Percentiles rank a stretch among this genome's conserved stretches.
These are phyloP conservation scores for Xylaria sp. DNA, from an alignment of 2,329 filamentous ascomycete genomes.

Conservation along the genomic window DNA sequence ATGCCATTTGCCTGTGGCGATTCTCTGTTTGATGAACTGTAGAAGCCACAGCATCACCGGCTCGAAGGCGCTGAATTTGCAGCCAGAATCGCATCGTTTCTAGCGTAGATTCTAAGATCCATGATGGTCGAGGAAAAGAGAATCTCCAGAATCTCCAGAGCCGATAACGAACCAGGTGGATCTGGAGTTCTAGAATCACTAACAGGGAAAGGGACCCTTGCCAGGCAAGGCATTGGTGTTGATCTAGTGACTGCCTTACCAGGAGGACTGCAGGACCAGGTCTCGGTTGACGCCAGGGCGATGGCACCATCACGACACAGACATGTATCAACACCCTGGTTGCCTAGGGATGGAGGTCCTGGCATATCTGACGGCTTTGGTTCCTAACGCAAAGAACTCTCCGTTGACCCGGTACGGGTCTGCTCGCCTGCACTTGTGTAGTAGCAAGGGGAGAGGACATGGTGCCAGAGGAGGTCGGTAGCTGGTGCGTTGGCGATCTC, in stretches of 20 bases:
- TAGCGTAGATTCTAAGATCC: conserved; percentile 4
- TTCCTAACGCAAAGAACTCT: too few relatives aligned
- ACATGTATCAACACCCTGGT: too few relatives aligned
- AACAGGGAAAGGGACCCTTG: conserved; percentile 8
- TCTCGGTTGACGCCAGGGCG: too few relatives aligned
- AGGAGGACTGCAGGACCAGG: too few relatives aligned
- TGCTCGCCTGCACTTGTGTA: too few relatives aligned
- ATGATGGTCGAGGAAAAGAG: neutral
- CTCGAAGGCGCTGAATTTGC: conserved; percentile 7
- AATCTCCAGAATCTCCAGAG: neutral
- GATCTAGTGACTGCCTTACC: conserved; percentile 9
- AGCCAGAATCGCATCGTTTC: conserved; percentile 15
- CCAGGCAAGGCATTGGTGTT: conserved; percentile 8
- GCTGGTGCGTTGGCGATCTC: too few relatives aligned
- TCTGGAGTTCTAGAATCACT: conserved; percentile 10
- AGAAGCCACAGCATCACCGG: conserved; percentile 8
- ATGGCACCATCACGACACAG: neutral
- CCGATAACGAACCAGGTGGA: conserved; percentile 18
- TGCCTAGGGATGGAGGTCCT: neutral
- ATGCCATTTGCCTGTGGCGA: conserved; percentile 8
- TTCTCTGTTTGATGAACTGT: conserved; percentile 20
- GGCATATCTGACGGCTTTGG: neutral
- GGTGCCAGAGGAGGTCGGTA: too few relatives aligned
- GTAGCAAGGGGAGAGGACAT: too few relatives aligned
- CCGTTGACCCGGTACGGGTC: too few relatives aligned